These are phyloP conservation scores for Trypanosoma melophagium DNA, from an alignment of 208 protist genomes.

Conservation along the genomic window DNA sequence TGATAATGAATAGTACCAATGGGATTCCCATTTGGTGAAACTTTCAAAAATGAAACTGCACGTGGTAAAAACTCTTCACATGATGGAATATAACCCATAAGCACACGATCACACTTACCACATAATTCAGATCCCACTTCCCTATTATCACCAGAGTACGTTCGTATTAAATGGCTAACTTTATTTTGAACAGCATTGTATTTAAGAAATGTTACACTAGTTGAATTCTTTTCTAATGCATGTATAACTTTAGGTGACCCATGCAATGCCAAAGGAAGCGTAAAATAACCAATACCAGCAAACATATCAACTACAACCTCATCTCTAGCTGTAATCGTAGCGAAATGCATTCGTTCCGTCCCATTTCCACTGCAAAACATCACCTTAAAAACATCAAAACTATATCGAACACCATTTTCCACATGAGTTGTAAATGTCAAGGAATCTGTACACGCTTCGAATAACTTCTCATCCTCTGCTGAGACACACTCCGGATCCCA, in stretches of 20 bases:
- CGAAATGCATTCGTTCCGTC: conserved; percentile 91
- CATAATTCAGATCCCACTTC: conserved; percentile 64
- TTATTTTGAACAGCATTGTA: conserved; percentile 82
- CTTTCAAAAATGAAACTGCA: conserved; percentile 75
- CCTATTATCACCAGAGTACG: conserved; percentile 84
- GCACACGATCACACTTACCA: conserved; percentile 81
- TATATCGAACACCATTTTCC: conserved; percentile 89
- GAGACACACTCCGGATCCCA: not conserved
- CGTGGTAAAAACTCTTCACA: conserved; percentile 76
- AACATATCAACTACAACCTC: conserved; percentile 94
- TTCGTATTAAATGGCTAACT: conserved; percentile 65
- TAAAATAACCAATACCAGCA: conserved; percentile 91
- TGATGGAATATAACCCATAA: conserved; percentile 91
- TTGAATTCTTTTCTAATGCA: conserved; percentile 89
- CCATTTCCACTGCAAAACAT: conserved; percentile 94
- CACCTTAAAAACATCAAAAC: conserved; percentile 79
- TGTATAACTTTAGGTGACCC: conserved; percentile 55
- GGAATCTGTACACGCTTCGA: conserved; percentile 29
- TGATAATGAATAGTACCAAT: conserved; percentile 87
- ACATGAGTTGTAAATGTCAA: conserved; percentile 84
- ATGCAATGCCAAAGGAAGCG: conserved; percentile 81
- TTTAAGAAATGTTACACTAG: conserved; percentile 69
- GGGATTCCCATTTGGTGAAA: conserved; percentile 16
- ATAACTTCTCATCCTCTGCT: conserved; percentile 7
- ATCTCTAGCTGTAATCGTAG: conserved; percentile 42